These are phyloP conservation scores for Vitis vinifera DNA, from an alignment of 164 flowering plant genomes.

Conservation along the genomic window DNA sequence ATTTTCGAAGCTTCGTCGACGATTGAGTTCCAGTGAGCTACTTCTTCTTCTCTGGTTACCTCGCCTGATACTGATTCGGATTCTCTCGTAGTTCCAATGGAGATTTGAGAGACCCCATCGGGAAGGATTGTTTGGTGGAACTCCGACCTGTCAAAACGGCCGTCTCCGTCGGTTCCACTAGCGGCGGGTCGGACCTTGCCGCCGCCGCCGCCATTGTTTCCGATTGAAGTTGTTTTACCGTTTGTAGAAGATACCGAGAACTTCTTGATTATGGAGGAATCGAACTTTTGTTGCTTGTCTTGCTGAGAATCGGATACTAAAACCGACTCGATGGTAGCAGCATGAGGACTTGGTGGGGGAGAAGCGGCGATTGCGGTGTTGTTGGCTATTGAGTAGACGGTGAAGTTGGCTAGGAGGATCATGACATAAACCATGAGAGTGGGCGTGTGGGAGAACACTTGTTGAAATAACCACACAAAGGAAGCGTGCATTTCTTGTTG, in stretches of 20 bases:
- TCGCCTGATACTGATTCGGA: constrained; percentile 31
- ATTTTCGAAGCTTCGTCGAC: constrained; percentile 63
- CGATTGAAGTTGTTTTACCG: constrained; percentile 54
- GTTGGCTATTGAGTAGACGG: constrained; percentile 71
- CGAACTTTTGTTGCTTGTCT: constrained; percentile 28
- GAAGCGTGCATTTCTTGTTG: constrained; percentile 81
- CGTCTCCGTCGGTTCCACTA: constrained; percentile 76
- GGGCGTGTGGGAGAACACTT: constrained; percentile 84
- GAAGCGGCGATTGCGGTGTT: constrained; percentile 55
- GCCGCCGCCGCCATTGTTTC: constrained; percentile 71
- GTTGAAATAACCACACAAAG: constrained; percentile 90
- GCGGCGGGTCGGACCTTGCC: constrained; percentile 47
- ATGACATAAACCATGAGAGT: constrained; percentile 88
- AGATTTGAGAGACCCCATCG: constrained; percentile 36
- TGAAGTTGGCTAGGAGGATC: constrained; percentile 89
- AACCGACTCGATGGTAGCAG: constrained; percentile 20
- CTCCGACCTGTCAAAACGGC: constrained; percentile 35
- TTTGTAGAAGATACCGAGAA: constrained; percentile 36
- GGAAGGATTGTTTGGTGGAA: constrained; percentile 38
- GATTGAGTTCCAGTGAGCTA: constrained; percentile 56
- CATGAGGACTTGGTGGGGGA: constrained; percentile 11
- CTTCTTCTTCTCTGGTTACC: constrained; percentile 37
- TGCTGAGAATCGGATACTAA: constrained; percentile 24
- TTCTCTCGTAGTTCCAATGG: constrained; percentile 28
- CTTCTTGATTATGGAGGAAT: constrained; percentile 42